Percentiles rank a stretch among this genome's conserved stretches.
Evolutionary conservation across 805 yeast species (phyloP).

Genomic region (Starmerella apis): DNA sequence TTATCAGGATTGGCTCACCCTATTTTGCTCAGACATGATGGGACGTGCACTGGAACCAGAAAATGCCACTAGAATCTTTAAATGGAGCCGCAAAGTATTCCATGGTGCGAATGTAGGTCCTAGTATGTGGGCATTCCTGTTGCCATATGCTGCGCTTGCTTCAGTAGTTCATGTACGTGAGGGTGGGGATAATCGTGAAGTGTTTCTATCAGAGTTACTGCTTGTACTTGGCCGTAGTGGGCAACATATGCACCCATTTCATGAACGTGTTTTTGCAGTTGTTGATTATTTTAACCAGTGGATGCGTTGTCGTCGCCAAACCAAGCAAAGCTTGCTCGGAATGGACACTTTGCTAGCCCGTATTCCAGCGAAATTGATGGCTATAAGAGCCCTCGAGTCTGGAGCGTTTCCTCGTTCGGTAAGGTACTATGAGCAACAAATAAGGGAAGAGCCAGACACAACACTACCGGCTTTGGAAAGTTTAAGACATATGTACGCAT

Average conservation of each 20-base stretch:
- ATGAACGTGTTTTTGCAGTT: slow-evolving; percentile 63
- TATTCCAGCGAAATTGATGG: slow-evolving; percentile 60
- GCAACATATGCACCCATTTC: slow-evolving; percentile 47
- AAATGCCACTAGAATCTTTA: slow-evolving; percentile 16
- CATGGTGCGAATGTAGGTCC: slow-evolving; percentile 28
- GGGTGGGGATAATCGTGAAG: slow-evolving; percentile 30
- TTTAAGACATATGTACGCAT: slow-evolving; percentile 73
- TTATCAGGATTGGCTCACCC: slow-evolving; percentile 60
- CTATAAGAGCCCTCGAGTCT: slow-evolving; percentile 69
- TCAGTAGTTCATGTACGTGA: slow-evolving; percentile 43
- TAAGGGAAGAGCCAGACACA: slow-evolving; percentile 34
- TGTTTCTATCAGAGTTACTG: slow-evolving; percentile 50
- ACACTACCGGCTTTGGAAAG: slow-evolving; percentile 26
- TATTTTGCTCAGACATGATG: slow-evolving; percentile 56
- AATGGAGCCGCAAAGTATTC: slow-evolving; percentile 21
- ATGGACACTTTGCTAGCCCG: slow-evolving; percentile 17
- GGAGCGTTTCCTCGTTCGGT: slow-evolving; percentile 81
- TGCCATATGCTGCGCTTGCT: slow-evolving; percentile 67
- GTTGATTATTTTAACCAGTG: slow-evolving; percentile 78
- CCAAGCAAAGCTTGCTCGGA: slow-evolving; percentile 13
- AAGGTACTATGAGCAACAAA: slow-evolving; percentile 69
- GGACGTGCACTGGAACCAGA: slow-evolving; percentile 44
- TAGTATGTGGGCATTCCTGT: slow-evolving; percentile 53
- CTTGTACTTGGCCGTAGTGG: slow-evolving; percentile 38
- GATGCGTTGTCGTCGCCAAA: slow-evolving; percentile 32